Evolutionary conservation across 768 basidiomycete genomes (phyloP), one percentile per base, ranked within the genome.

Genomic region (Hemileccinum rubropunctum): DNA sequence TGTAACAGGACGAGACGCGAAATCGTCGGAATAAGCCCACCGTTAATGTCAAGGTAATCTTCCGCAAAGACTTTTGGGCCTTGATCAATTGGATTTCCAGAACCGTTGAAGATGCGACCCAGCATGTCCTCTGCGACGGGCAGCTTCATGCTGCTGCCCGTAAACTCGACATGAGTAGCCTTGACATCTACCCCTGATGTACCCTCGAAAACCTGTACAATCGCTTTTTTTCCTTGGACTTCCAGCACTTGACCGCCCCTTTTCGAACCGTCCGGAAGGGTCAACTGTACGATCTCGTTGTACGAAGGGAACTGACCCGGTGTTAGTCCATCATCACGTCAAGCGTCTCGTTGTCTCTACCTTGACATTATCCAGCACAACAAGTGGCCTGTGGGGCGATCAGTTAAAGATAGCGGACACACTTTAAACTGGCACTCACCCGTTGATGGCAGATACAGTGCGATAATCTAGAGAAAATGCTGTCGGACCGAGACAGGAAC

Each of bases 1-100:
- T 63, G 54, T 53, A 57, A 51, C 26, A 20, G 34, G 37, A 23
- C 30, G 43, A 21, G 50, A 42, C 18, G 48, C 38, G 20, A 36
- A 38, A 40, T 5, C 15, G 41, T 37, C 37, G n/a, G 47, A 48
- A 48, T 33, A 35, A 40, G 62, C 87, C 57, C 59, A 88, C 97
- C 97, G 72, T 98, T 98, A 72, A 99, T 99, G 71, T 99, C 97
- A 57, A 98, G 78, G 71, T 98, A 98, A 66, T 99, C 97, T 73
- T 98, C 97, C 11, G 97, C 97, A 73, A 98, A 98, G 21, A 98
- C 97, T 68, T 97, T 98, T 0, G 97, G 97, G 26, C 97, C 97
- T 63, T 98, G 85, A 73, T 99, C 97, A 63, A 98, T 98, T 23
- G 97, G 95, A 63, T 91, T 91, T 32, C 97, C 97, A 37, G 91